Conservation (phyloP, 2,329 filamentous ascomycete species). For the Exophiala viscosa region DNA sequence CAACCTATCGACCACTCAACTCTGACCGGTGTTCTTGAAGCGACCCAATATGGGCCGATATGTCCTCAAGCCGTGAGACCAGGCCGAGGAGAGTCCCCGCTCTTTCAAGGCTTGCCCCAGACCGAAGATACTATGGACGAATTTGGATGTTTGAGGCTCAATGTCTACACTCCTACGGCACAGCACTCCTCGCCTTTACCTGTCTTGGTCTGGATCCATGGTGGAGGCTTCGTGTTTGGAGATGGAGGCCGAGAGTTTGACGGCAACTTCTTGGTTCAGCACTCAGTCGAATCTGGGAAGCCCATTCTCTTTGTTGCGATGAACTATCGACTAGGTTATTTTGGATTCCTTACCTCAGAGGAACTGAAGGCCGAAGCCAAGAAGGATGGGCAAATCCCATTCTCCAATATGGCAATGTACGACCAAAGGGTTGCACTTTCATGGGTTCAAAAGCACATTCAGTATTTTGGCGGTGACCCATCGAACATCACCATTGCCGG, state of each 20-base stretch:
- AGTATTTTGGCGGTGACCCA: conserved; percentile 40
- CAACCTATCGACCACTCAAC: conserved; percentile 32
- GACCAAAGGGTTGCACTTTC: conserved; percentile 39
- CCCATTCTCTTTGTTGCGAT: conserved; percentile 32
- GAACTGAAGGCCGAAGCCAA: conserved; percentile 46
- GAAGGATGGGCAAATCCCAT: conserved; percentile 28
- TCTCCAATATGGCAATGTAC: conserved; percentile 42
- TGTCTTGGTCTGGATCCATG: conserved; percentile 22
- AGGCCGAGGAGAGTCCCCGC: conserved; percentile 18
- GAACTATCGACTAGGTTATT: conserved; percentile 34
- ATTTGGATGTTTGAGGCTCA: conserved; percentile 32
- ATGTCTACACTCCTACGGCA: conserved; percentile 25
- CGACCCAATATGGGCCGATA: conserved; percentile 33
- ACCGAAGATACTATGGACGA: conserved; percentile 29
- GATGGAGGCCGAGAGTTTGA: conserved; percentile 18
- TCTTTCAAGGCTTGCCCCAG: conserved; percentile 10
- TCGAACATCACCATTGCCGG: conserved; percentile 40
- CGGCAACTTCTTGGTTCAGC: conserved; percentile 14
- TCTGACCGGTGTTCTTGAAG: conserved; percentile 31
- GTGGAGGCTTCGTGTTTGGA: conserved; percentile 24
- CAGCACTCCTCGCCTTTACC: conserved; percentile 15
- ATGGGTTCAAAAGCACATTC: conserved; percentile 41
- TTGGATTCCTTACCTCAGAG: conserved; percentile 43
- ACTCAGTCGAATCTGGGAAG: conserved; percentile 12
- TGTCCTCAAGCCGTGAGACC: conserved; percentile 23